phyloP scores from a whole-genome alignment of 2,329 filamentous ascomycete species.

The Penicillium sp. region DNA sequence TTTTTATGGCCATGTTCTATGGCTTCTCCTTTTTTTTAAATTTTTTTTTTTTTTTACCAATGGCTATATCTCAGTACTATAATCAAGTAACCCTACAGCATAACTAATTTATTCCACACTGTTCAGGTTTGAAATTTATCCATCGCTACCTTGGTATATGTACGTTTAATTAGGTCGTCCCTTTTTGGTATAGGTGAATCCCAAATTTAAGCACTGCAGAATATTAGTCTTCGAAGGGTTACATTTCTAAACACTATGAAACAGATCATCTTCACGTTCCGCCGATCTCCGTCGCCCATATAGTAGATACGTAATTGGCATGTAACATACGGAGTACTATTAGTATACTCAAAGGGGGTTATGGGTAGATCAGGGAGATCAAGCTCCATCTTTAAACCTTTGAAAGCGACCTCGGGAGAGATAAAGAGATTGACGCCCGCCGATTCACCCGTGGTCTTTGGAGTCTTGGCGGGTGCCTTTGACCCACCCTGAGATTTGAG shows the following conservation, averaged over 20 bases:
- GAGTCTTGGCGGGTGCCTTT: neutral
- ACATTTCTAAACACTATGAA: neutral
- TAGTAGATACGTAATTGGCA: too few relatives aligned
- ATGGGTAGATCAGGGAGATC: neutral
- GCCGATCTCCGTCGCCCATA: neutral
- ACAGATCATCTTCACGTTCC: neutral
- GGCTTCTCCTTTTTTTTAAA: too few relatives aligned
- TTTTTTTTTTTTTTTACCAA: neutral
- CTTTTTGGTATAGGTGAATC: neutral
- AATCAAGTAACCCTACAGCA: too few relatives aligned
- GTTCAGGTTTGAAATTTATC: too few relatives aligned
- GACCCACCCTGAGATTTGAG: neutral
- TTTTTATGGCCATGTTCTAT: conserved; percentile 3
- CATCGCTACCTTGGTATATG: neutral
- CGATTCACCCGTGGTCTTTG: neutral
- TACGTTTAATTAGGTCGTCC: neutral
- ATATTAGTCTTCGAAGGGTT: neutral
- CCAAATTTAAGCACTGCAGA: neutral
- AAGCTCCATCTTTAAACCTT: neutral
- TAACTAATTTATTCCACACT: too few relatives aligned
- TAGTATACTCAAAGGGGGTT: neutral
- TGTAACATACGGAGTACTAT: neutral
- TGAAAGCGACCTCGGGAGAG: neutral
- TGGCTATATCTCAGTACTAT: neutral
- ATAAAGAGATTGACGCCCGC: neutral